Evolutionary conservation across 805 yeast genomes (phyloP), one percentile per base, ranked within the genome.

Genomic region (Citeromyces nyonsensis): DNA sequence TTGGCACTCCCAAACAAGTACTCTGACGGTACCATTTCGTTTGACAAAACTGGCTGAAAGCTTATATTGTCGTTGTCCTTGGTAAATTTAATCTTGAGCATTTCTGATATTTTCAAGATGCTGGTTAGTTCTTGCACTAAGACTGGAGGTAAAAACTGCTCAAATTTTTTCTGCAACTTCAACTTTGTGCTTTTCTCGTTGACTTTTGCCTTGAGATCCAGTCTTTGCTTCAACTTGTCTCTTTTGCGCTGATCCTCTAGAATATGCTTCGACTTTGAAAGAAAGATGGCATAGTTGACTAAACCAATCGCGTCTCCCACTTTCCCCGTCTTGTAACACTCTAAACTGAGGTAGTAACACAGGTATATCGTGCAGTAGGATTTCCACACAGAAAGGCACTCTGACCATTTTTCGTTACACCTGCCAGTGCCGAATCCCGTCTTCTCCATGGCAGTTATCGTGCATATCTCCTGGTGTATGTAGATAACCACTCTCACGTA

Each of bases 261-360:
- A n/a, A 15, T 13, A 10, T 25, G 32, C 6, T 12, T 30, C 2
- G 33, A 51, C 12, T 49, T 40, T 2, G 47, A 35, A 10, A 39
- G 36, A 3, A 44, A 34, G 8, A 50, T 38, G 1, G 40, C 50
- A 29, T 44, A 48, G 22, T 42, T 40, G 11, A 43, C 35, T n/a
- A 49, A 35, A 4, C 52, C 48, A 7, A 49, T 30, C 1, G 53
- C 34, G 10, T 41, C 18, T 2, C 55, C 56, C 5, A 47, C 11
- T 15, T 44, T 37, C 25, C 41, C 36, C 10, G 41, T 39, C 31
- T 38, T 38, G 35, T 50, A 51, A 18, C 40, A 31, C n/a, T 44
- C 41, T n/a, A 51, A 30, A 15, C 44, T 37, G 15, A 37, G 30
- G 28, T 45, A 52, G 36, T 47, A 49, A 28, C 51, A 45, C 11